These are phyloP conservation scores for Coprinopsis marcescibilis DNA, from an alignment of 768 basidiomycete species.

Conservation along the genomic window DNA sequence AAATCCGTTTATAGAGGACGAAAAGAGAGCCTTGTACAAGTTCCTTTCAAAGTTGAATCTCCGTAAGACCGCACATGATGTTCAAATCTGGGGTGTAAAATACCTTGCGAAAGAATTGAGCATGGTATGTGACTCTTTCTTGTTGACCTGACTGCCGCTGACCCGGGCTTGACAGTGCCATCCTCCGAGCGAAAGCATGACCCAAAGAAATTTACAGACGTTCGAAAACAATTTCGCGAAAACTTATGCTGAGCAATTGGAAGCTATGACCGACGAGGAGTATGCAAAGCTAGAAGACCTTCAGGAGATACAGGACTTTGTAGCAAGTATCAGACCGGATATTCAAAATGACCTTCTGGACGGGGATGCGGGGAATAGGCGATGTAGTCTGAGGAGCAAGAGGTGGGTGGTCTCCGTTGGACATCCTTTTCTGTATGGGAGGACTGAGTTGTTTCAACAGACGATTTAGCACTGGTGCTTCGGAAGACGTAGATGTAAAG, in stretches of 20 bases:
- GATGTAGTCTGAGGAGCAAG: too few relatives aligned
- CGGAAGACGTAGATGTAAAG: too few relatives aligned
- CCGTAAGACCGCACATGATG: conserved; percentile 50
- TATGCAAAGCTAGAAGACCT: not conserved
- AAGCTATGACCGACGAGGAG: conserved; percentile 68
- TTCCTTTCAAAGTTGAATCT: conserved; percentile 60
- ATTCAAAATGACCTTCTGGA: too few relatives aligned
- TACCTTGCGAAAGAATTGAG: too few relatives aligned
- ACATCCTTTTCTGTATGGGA: too few relatives aligned
- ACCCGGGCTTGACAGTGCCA: conserved; percentile 25
- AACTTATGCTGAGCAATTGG: conserved; percentile 66
- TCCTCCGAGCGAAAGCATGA: conserved; percentile 45
- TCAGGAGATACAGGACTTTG: too few relatives aligned
- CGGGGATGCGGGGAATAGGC: too few relatives aligned
- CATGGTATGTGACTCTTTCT: too few relatives aligned
- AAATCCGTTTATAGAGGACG: conserved; percentile 43
- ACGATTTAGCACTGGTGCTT: too few relatives aligned
- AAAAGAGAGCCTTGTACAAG: conserved; percentile 60
- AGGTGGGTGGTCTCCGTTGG: too few relatives aligned
- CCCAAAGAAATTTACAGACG: conserved; percentile 65
- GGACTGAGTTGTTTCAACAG: too few relatives aligned
- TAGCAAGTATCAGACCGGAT: too few relatives aligned
- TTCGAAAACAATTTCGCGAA: conserved; percentile 66
- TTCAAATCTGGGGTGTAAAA: conserved; percentile 58
- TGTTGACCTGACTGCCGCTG: not conserved